phyloP scores from a whole-genome alignment of 352 stramenopile genomes.

The Pythium chondricola region DNA sequence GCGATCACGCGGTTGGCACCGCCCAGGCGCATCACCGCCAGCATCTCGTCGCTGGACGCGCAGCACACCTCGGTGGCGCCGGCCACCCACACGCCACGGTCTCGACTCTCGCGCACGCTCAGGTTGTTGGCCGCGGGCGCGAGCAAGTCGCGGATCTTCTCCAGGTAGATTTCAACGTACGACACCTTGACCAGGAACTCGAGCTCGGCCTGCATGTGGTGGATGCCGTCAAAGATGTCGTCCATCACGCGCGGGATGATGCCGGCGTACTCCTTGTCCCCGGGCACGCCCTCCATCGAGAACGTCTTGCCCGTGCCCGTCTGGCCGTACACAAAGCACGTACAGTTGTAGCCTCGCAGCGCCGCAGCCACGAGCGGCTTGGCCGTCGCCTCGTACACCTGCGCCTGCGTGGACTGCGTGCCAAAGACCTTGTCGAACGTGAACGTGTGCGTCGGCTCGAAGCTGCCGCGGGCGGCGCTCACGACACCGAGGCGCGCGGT shows the following conservation, averaged over 20 bases:
- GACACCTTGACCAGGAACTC: slow-evolving; percentile 95
- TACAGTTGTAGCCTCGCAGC: slow-evolving; percentile 85
- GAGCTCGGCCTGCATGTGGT: slow-evolving; percentile 61
- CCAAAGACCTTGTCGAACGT: slow-evolving; percentile 72
- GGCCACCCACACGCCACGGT: slow-evolving; percentile 59
- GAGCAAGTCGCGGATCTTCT: slow-evolving; percentile 96
- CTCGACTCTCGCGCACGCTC: slow-evolving; percentile 48
- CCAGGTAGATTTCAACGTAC: slow-evolving; percentile 99
- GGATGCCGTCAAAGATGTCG: slow-evolving; percentile 63
- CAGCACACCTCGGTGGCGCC: slow-evolving; percentile 60
- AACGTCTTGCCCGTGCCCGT: slow-evolving; percentile 91
- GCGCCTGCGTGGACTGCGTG: slow-evolving; percentile 39
- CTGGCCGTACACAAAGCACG: slow-evolving; percentile 91
- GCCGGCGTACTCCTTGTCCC: slow-evolving; percentile 52
- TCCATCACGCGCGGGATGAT: slow-evolving; percentile 75
- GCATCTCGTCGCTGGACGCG: slow-evolving; percentile 52
- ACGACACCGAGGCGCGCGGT: slow-evolving; percentile 39
- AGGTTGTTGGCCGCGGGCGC: slow-evolving; percentile 49
- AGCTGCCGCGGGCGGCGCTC: slow-evolving; percentile 18
- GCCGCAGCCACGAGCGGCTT: slow-evolving; percentile 53
- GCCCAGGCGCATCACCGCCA: slow-evolving; percentile 84
- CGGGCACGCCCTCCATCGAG: slow-evolving; percentile 83
- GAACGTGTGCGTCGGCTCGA: slow-evolving; percentile 35
- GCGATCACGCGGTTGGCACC: slow-evolving; percentile 89
- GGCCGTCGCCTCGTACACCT: slow-evolving; percentile 62